A percentile compares a stretch with the other conserved stretches of the same genome.
These are phyloP conservation scores for Phytophthora pseudosyringae DNA, from an alignment of 352 stramenopile genomes.

Conservation along the genomic window DNA sequence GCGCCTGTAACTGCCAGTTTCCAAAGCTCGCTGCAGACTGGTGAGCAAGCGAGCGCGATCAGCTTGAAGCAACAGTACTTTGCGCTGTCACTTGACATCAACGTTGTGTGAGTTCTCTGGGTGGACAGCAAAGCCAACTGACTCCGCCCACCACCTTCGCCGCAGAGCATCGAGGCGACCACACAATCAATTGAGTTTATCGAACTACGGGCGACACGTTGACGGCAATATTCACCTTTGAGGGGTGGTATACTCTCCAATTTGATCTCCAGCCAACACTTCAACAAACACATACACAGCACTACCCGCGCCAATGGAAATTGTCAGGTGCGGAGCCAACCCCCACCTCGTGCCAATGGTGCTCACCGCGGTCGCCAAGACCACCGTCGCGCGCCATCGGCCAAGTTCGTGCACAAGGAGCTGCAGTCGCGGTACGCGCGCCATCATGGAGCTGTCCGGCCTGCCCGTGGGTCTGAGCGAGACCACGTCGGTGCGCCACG, in stretches of 20 bases:
- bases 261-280: slow-evolving; percentile 8
- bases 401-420: slow-evolving; percentile 76
- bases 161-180: no score
- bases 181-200: no score
- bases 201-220: no score
- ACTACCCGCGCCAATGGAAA: slow-evolving; percentile 14
- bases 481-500: slow-evolving; percentile 62
- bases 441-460: slow-evolving; percentile 76
- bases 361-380: slow-evolving; percentile 19
- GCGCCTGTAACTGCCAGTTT: no score
- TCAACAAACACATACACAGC: not conserved
- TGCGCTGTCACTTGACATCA: no score
- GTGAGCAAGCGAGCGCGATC: no score
- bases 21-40: no score
- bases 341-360: slow-evolving; percentile 18
- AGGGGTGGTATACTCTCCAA: not conserved
- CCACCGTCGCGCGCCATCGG: slow-evolving; percentile 29
- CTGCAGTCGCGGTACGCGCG: slow-evolving; percentile 72
- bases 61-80: no score
- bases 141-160: no score
- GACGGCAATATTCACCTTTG: no score
- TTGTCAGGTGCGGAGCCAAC: slow-evolving; percentile 24
- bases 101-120: no score
- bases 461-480: slow-evolving; percentile 63
- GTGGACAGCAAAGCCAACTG: no score